These are phyloP conservation scores for Neospora caninum DNA, from an alignment of 169 alveolate species.

Conservation along the genomic window DNA sequence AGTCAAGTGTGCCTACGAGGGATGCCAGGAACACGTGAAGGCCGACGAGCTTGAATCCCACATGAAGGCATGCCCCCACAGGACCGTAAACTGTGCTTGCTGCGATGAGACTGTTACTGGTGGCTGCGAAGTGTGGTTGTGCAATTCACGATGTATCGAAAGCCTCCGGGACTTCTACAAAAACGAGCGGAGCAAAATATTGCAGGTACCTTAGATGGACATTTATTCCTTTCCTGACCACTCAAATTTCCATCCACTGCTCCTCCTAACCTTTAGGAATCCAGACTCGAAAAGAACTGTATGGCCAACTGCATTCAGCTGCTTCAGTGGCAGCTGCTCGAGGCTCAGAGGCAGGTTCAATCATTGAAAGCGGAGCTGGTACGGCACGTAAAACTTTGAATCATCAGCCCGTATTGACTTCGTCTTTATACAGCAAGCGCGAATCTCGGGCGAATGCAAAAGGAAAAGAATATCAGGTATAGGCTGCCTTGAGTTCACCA, in stretches of 20 bases:
- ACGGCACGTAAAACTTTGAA: neutral
- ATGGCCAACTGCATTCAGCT: slow-evolving; percentile 43
- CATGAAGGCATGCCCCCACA: slow-evolving; percentile 1
- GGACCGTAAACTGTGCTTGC: neutral
- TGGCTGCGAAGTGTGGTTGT: slow-evolving; percentile 26
- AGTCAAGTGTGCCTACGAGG: neutral
- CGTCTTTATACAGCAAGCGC: neutral
- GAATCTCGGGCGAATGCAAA: slow-evolving; percentile 12
- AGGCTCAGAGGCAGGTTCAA: slow-evolving; percentile 33
- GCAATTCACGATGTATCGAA: neutral
- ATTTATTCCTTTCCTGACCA: neutral
- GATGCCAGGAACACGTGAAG: neutral
- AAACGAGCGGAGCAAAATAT: neutral
- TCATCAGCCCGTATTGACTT: neutral
- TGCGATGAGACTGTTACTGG: slow-evolving; percentile 4
- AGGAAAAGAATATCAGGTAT: neutral
- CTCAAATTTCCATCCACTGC: neutral
- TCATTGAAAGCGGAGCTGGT: slow-evolving; percentile 39
- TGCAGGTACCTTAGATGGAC: neutral
- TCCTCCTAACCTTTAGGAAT: neutral
- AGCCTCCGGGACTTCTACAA: slow-evolving; percentile 11
- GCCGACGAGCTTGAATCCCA: neutral
- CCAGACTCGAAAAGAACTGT: slow-evolving; percentile 29
- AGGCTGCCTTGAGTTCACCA: neutral
- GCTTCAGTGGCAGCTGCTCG: slow-evolving; percentile 33